Conservation (phyloP, 352 stramenopile genomes). For the Phytopythium cucurbitacearum region DNA sequence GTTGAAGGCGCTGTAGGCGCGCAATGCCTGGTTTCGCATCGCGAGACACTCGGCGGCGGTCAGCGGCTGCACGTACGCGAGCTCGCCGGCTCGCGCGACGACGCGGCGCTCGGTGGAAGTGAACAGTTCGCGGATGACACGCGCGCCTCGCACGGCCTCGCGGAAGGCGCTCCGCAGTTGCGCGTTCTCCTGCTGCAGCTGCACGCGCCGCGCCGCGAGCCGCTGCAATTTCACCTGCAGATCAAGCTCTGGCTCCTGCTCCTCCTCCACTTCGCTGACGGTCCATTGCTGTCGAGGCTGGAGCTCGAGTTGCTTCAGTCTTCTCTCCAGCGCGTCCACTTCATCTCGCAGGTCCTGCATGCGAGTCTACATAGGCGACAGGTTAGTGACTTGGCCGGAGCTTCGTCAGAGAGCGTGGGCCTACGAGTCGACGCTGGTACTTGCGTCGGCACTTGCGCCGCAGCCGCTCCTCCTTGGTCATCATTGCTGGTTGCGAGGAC, state of each 20-base stretch:
- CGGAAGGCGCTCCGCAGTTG: conserved; percentile 1
- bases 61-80: conserved; percentile 3
- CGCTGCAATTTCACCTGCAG: not conserved
- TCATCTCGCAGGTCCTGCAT: conserved; percentile 4
- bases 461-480: conserved; percentile 4
- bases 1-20: conserved; percentile 4
- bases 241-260: not conserved
- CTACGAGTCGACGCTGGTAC: conserved; percentile 1
- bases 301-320: not conserved
- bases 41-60: conserved; percentile 1
- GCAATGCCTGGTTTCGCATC: not conserved
- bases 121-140: conserved; percentile 4
- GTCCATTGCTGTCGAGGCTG: not conserved
- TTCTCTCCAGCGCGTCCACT: not conserved
- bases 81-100: not conserved
- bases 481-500: too few relatives aligned
- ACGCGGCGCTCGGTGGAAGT: not conserved
- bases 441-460: conserved; percentile 3
- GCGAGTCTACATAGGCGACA: not conserved
- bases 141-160: not conserved
- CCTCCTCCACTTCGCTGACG: not conserved
- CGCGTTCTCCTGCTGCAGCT: conserved; percentile 1
- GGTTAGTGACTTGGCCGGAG: not conserved
- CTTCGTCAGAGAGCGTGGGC: not conserved
- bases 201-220: not conserved